Percentiles rank a stretch among this genome's conserved stretches.
Conservation (phyloP, 805 yeast species). For the Spathaspora sp. region DNA sequence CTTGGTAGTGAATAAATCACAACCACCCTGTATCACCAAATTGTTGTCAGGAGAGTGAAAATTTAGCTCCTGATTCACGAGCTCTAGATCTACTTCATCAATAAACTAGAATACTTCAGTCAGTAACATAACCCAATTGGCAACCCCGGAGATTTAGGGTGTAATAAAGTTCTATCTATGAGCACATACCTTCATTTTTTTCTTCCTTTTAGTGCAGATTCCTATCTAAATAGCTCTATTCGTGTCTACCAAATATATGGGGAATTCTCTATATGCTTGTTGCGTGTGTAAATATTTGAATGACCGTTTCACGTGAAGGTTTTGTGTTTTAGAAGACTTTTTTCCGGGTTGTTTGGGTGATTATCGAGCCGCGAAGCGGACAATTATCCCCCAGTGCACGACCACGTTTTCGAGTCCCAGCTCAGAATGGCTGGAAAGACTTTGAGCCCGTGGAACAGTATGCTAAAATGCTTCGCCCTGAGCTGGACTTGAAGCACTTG, state of each 20-base stretch:
- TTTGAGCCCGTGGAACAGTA: too few relatives aligned
- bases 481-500: too few relatives aligned
- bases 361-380: neutral
- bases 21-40: constrained; percentile 69
- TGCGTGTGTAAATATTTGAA: neutral
- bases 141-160: neutral
- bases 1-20: constrained; percentile 92
- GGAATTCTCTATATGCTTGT: neutral
- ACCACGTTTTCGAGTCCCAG: neutral
- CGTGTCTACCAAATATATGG: neutral
- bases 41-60: constrained; percentile 49
- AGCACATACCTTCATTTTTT: neutral
- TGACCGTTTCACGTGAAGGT: neutral
- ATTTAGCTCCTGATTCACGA: constrained; percentile 79
- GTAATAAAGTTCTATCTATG: neutral
- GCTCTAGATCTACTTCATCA: constrained; percentile 90
- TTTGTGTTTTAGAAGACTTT: neutral
- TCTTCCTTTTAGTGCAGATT: neutral
- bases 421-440: too few relatives aligned
- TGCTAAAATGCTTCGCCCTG: too few relatives aligned
- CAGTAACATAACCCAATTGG: neutral
- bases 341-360: neutral
- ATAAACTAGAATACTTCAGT: constrained; percentile 54
- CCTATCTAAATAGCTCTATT: neutral
- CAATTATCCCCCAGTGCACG: neutral